phyloP scores from a whole-genome alignment of 805 yeast genomes.

The Candida corydali region DNA sequence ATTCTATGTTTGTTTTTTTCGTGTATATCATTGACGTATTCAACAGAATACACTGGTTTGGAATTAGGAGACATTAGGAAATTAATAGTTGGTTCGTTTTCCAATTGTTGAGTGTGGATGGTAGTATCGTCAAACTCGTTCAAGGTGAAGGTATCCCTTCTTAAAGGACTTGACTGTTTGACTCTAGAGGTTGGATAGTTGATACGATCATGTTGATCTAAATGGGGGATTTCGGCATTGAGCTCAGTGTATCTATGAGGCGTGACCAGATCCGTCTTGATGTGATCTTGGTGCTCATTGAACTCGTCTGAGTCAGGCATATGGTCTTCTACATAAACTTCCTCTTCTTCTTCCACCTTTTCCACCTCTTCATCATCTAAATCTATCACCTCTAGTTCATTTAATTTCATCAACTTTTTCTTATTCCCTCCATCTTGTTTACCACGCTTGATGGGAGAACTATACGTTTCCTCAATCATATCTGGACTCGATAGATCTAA shows the following conservation, averaged over 20 bases:
- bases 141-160: constrained; percentile 6
- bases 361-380: neutral
- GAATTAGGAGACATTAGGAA: constrained; percentile 29
- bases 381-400: neutral
- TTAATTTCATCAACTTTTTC: neutral
- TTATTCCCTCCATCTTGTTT: constrained; percentile 9
- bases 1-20: constrained; percentile 13
- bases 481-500: constrained; percentile 8
- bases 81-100: constrained; percentile 27
- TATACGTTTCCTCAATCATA: neutral
- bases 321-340: neutral
- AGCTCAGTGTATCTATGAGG: constrained; percentile 30
- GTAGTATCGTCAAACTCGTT: constrained; percentile 3
- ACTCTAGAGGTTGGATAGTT: constrained; percentile 4
- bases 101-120: constrained; percentile 7
- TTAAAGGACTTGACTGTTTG: constrained; percentile 24
- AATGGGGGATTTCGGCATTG: constrained; percentile 24
- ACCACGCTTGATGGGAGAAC: constrained; percentile 9
- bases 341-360: neutral
- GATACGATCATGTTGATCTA: constrained; percentile 21
- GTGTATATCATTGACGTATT: constrained; percentile 23
- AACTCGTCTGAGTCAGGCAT: constrained; percentile 15
- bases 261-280: constrained; percentile 18
- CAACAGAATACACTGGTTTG: constrained; percentile 27
- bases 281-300: constrained; percentile 12